Evolutionary conservation across 2,329 filamentous ascomycete genomes (phyloP).

Genomic region (Onygenales sp.): DNA sequence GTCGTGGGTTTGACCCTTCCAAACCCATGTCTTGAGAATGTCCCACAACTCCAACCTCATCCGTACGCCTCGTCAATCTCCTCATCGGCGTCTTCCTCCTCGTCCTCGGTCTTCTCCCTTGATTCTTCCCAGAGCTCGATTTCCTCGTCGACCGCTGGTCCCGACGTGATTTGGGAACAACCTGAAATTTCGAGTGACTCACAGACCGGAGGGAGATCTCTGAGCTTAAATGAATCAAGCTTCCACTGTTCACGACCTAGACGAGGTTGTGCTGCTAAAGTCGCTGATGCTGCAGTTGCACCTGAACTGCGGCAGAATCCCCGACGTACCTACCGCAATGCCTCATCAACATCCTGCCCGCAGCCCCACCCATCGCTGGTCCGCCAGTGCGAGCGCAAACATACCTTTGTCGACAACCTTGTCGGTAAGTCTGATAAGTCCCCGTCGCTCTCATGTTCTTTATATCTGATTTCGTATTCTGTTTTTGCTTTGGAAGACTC

Average conservation of each 20-base stretch:
- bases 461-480: conserved; percentile 17
- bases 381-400: conserved; percentile 83
- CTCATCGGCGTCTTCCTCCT: conserved; percentile 66
- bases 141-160: conserved; percentile 57
- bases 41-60: conserved; percentile 30
- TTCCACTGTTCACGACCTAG: conserved; percentile 17
- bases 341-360: conserved; percentile 45
- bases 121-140: conserved; percentile 62
- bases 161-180: conserved; percentile 42
- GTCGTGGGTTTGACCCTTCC: conserved; percentile 32
- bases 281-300: conserved; percentile 25
- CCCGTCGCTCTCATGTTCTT: conserved; percentile 17
- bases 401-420: conserved; percentile 91
- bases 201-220: conserved; percentile 17
- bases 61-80: conserved; percentile 63
- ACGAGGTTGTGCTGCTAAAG: conserved; percentile 21
- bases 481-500: conserved; percentile 57
- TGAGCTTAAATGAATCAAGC: conserved; percentile 15
- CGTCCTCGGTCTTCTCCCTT: conserved; percentile 69
- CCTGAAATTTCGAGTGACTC: conserved; percentile 18
- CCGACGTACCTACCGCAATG: conserved; percentile 44
- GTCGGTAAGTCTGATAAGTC: conserved; percentile 67
- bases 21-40: conserved; percentile 26
- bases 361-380: conserved; percentile 65
- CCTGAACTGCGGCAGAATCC: conserved; percentile 41